These are phyloP conservation scores for Meyerozyma guilliermondii DNA, from an alignment of 1,139 yeast genomes.

Conservation along the genomic window DNA sequence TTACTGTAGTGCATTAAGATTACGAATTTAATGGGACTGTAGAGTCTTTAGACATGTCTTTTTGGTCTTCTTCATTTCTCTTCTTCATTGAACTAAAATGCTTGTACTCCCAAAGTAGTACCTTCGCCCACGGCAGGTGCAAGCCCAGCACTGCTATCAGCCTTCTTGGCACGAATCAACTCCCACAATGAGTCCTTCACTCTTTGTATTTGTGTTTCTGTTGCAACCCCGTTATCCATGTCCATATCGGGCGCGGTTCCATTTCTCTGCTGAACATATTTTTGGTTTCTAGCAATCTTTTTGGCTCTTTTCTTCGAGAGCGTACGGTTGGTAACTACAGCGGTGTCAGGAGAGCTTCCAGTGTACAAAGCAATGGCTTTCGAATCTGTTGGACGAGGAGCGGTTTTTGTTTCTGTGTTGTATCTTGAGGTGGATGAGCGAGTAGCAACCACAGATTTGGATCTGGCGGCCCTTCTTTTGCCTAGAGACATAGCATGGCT, in stretches of 20 bases:
- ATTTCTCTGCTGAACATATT: slow-evolving; percentile 57
- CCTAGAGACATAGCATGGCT: slow-evolving; percentile 52
- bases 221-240: slow-evolving; percentile 45
- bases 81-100: slow-evolving; percentile 21
- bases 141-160: slow-evolving; percentile 32
- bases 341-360: slow-evolving; percentile 25
- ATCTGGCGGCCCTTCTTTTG: slow-evolving; percentile 53
- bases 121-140: slow-evolving; percentile 57
- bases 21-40: too few species aligned
- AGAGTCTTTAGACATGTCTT: too few species aligned
- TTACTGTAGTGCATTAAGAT: background rate
- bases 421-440: slow-evolving; percentile 45
- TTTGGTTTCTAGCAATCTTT: slow-evolving; percentile 76
- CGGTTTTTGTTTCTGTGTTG: slow-evolving; percentile 22
- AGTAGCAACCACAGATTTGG: slow-evolving; percentile 38
- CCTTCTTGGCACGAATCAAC: slow-evolving; percentile 48
- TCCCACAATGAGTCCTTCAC: slow-evolving; percentile 68
- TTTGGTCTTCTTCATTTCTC: background rate
- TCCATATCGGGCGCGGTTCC: slow-evolving; percentile 36
- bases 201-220: slow-evolving; percentile 35
- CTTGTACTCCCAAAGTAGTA: slow-evolving; percentile 78
- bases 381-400: slow-evolving; percentile 47
- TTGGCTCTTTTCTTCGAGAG: slow-evolving; percentile 77
- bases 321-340: slow-evolving; percentile 51
- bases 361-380: slow-evolving; percentile 62